These are phyloP conservation scores for Cicer chorassanicum DNA, from an alignment of 306 rosid genomes.

Conservation along the genomic window DNA sequence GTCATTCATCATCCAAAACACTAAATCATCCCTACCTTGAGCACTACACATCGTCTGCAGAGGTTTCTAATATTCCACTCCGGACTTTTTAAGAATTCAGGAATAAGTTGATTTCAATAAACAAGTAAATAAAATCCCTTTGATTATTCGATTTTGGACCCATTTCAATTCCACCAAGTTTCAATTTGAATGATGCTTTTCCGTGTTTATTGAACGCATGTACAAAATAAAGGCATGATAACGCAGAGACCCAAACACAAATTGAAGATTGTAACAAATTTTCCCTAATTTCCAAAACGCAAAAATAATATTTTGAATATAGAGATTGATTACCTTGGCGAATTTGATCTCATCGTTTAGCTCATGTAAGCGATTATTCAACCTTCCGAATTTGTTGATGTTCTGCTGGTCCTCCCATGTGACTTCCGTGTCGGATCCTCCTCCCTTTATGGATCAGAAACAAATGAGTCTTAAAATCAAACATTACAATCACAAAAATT, in stretches of 20 bases:
- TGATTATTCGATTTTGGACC: neutral
- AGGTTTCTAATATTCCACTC: too few species aligned
- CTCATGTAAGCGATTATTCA: conserved; percentile 90
- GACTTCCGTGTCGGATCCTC: conserved; percentile 85
- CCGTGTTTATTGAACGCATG: neutral
- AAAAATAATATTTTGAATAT: neutral
- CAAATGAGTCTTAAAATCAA: neutral
- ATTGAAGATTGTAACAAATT: too few species aligned
- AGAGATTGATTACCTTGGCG: conserved; percentile 64
- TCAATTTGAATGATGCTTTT: neutral
- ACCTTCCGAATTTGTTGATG: conserved; percentile 87
- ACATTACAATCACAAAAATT: neutral
- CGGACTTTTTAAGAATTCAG: too few species aligned
- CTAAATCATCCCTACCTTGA: too few species aligned
- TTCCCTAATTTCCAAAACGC: neutral
- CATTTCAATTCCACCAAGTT: neutral
- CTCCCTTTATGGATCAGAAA: conserved; percentile 49
- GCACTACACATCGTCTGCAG: too few species aligned
- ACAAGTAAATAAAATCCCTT: too few species aligned
- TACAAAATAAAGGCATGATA: neutral
- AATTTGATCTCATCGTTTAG: conserved; percentile 85
- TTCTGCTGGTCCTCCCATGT: conserved; percentile 91
- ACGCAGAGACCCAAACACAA: neutral
- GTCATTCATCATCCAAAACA: too few species aligned
- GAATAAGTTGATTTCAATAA: too few species aligned